Evolutionary conservation across 192 early-diverging fungal species (phyloP).

Genomic region (Mycoemilia scoparia): DNA sequence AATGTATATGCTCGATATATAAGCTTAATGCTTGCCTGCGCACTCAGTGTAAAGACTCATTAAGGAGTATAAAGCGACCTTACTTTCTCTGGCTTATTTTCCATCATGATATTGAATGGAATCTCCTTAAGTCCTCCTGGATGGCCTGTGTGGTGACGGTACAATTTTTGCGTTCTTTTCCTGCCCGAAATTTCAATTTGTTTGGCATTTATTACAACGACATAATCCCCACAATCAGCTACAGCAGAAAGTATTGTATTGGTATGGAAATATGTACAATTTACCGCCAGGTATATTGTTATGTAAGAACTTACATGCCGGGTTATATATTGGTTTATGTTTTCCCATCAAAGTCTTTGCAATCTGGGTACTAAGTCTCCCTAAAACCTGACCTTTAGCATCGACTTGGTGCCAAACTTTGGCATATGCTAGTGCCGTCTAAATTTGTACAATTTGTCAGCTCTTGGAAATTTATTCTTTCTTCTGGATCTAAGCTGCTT

Average conservation of each 20-base stretch:
- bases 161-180: conserved; percentile 70
- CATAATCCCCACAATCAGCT: conserved; percentile 91
- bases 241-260: too few relatives aligned
- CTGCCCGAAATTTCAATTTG: conserved; percentile 63
- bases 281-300: neutral
- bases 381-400: conserved; percentile 67
- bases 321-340: conserved; percentile 85
- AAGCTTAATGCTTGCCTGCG: neutral
- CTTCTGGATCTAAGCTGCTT: neutral
- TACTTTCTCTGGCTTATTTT: conserved; percentile 59
- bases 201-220: conserved; percentile 84
- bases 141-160: conserved; percentile 70
- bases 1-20: neutral
- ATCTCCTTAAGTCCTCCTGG: conserved; percentile 73
- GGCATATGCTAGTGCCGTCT: conserved; percentile 70
- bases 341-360: conserved; percentile 88
- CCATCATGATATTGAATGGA: conserved; percentile 49
- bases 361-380: conserved; percentile 67
- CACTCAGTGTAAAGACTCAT: neutral
- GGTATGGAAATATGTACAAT: conserved; percentile 1
- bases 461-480: neutral
- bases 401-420: conserved; percentile 87
- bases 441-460: conserved; percentile 3
- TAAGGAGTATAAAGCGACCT: conserved; percentile 3
- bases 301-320: too few relatives aligned